Evolutionary conservation across 257 asterid species (phyloP), one percentile per base, ranked within the genome.

Genomic region (Cordia subcordata): DNA sequence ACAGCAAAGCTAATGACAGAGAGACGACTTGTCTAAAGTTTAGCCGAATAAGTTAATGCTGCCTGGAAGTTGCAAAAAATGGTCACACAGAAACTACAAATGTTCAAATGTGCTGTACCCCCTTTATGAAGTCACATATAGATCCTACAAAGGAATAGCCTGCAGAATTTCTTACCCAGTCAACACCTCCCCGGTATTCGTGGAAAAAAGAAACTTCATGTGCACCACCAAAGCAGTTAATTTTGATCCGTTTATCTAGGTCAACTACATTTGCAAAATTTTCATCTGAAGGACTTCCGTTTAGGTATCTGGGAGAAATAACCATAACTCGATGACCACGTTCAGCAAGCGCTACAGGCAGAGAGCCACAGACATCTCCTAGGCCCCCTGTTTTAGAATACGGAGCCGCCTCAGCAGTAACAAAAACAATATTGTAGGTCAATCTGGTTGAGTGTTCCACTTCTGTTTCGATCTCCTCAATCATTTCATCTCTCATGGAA

Each of bases 301-400:
- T 62, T 72, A 81, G 46, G 74, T 93, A 93, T 75, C 84, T 81
- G 19, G 99, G 99, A 55, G 86, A 86, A 44, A 93, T 92, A 10
- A 93, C 99, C 97, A 93, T 93, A 55, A 86, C 95, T 11, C 99
- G 96, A 67, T 89, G 96, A 13, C 96, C 97, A 55, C 94, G 83
- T 8, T 73, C 71, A 55, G 96, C 96, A 27, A 93, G 71, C 55
- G 99, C n/a, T n/a, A n/a, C n/a, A n/a, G n/a, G n/a, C n/a, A n/a
- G n/a, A n/a, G n/a, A n/a, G 49, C 99, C 99, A 77, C 99, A 93
- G 55, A 89, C 99, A 71, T 93, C 99, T 60, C 97, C 99, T 68
- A 93, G 72, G 33, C 99, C 97, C 65, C 99, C 99, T 12, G 97
- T 93, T 75, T 93, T 93, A 37, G 95, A 86, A 80, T 93, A 93